Evolutionary conservation across 2,329 filamentous ascomycete genomes (phyloP).

Genomic region (Neonectria sp.): DNA sequence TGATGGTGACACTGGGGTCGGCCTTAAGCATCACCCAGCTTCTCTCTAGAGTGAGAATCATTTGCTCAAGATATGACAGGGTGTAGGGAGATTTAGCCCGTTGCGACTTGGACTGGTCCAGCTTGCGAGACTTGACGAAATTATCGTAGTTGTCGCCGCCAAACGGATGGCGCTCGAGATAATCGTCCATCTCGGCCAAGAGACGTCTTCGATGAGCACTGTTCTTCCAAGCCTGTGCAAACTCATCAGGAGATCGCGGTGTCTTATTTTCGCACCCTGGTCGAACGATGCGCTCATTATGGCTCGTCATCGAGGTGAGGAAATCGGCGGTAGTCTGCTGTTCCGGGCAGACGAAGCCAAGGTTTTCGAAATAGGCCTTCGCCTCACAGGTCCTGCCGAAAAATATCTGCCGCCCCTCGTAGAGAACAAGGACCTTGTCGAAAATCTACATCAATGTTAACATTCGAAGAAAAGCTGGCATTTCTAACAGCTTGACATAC

Average conservation of each 20-base stretch:
- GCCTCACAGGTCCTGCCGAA: slow-evolving; percentile 41
- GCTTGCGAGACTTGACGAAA: slow-evolving; percentile 31
- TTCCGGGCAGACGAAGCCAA: slow-evolving; percentile 33
- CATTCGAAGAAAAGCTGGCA: neutral
- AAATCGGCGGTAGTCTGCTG: slow-evolving; percentile 38
- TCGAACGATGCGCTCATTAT: slow-evolving; percentile 48
- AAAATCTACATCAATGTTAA: slow-evolving; percentile 62
- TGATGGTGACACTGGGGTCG: slow-evolving; percentile 55
- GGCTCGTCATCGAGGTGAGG: slow-evolving; percentile 57
- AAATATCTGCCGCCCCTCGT: slow-evolving; percentile 76
- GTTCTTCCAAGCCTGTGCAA: slow-evolving; percentile 51
- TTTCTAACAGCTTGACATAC: slow-evolving; percentile 6
- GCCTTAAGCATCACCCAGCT: slow-evolving; percentile 55
- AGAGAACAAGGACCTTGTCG: slow-evolving; percentile 77
- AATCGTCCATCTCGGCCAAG: slow-evolving; percentile 48
- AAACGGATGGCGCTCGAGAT: slow-evolving; percentile 31
- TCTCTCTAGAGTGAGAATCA: slow-evolving; percentile 57
- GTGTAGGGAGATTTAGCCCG: slow-evolving; percentile 63
- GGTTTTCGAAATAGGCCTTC: slow-evolving; percentile 68
- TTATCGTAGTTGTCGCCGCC: slow-evolving; percentile 25
- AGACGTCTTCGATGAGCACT: slow-evolving; percentile 40
- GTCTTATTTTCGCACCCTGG: slow-evolving; percentile 51
- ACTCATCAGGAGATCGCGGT: slow-evolving; percentile 54
- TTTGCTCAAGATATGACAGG: slow-evolving; percentile 61
- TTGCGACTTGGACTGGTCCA: slow-evolving; percentile 47